Evolutionary conservation across 2,329 filamentous ascomycete genomes (phyloP).

Genomic region (Neobulgaria alba): DNA sequence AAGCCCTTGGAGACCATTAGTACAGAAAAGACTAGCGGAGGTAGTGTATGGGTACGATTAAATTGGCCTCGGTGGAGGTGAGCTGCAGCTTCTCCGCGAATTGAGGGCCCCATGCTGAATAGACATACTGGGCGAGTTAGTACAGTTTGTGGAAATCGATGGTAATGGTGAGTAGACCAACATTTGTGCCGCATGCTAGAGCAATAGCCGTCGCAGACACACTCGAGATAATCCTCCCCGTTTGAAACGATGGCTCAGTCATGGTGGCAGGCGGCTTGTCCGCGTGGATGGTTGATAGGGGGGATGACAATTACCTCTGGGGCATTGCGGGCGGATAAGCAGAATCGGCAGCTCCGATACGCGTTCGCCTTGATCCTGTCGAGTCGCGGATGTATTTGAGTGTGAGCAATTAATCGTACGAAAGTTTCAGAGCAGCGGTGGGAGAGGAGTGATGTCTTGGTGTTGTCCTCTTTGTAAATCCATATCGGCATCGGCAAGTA

Average conservation of each 20-base stretch:
- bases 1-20: conserved; percentile 39
- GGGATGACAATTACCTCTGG: too few species aligned
- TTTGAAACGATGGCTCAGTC: conserved; percentile 43
- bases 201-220: conserved; percentile 77
- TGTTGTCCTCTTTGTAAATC: too few species aligned
- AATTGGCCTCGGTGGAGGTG: conserved; percentile 85
- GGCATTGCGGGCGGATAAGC: too few species aligned
- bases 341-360: too few species aligned
- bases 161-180: conserved; percentile 35
- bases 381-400: not conserved
- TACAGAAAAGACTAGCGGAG: not conserved
- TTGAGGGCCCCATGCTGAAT: conserved; percentile 95
- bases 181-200: conserved; percentile 88
- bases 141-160: too few species aligned
- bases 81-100: conserved; percentile 81
- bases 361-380: conserved; percentile 4
- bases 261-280: conserved; percentile 27
- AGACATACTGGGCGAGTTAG: conserved; percentile 37
- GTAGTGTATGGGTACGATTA: conserved; percentile 56
- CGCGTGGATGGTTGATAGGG: too few species aligned
- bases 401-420: too few species aligned
- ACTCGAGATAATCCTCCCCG: conserved; percentile 70
- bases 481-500: too few species aligned
- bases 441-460: not conserved
- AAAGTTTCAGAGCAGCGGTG: too few species aligned